Base-by-base conservation (phyloP, 352 stramenopile genomes). In the Pythium scleroteichum region DNA sequence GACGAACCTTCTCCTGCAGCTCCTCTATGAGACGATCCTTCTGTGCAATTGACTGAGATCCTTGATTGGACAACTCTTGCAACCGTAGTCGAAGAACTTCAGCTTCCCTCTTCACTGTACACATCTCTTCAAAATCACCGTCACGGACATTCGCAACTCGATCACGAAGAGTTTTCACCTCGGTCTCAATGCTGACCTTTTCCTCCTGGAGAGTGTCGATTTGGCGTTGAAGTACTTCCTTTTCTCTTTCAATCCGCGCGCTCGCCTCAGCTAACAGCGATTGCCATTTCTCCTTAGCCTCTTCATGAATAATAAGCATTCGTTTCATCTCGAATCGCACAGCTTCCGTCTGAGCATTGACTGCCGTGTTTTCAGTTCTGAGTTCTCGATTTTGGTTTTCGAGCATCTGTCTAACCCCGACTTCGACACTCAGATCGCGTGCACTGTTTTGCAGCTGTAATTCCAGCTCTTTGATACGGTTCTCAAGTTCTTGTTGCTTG, bases 281-380 rank as follows among this genome's bases (percentile, higher is more conserved):
- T 20, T 57, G 66, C 26, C 74, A 67, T 20, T 69, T 62, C 7
- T 64, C 40, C 32, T 85, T 85, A 9, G 57, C 73, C n/a, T 83
- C 72, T 29, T 80, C 69, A 26, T 78, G 76, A 9, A 56, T 65
- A 29, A 42, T 62, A 22, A 77, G 65, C 20, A 87, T 59, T 26
- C 68, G 69, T 64, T 85, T 87, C 71, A 88, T 87, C 59, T 94
- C 85, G 27, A 78, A 69, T 41, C 85, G 80, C 1, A 91, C 69
- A 35, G 85, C 85, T 64, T 94, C 77, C 61, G 89, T 79, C 32
- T 94, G 82, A 22, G 85, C 85, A 61, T 90, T 90, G n/a, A 87
- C 79, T 49, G 85, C 85, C 22, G 90, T 68, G 47, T 86, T 79
- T 45, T 94, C 85, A 47, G 72, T 90, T 12, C 82, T 77, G 20